Conservation (phyloP, 805 yeast species). For the Lachancea sp. region DNA sequence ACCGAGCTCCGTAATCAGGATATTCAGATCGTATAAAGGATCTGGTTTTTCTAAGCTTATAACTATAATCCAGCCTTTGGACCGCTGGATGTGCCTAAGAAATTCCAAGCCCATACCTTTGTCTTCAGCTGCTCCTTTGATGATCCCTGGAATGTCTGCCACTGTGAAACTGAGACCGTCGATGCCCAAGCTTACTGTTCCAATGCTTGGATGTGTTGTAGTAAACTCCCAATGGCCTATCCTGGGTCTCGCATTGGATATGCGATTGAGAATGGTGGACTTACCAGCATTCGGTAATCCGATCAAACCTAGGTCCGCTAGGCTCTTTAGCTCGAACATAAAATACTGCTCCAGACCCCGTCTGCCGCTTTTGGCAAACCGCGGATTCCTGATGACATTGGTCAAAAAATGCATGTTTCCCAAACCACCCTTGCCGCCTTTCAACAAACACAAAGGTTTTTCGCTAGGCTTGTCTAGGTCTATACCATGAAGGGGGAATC, state of each 20-base stretch:
- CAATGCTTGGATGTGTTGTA: slow-evolving; percentile 85
- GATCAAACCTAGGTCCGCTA: slow-evolving; percentile 91
- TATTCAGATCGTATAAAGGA: slow-evolving; percentile 60
- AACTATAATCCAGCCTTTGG: slow-evolving; percentile 85
- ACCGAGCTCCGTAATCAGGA: slow-evolving; percentile 58
- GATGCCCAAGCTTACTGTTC: slow-evolving; percentile 67
- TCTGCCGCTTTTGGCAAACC: slow-evolving; percentile 81
- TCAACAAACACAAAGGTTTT: slow-evolving; percentile 60
- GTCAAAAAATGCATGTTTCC: slow-evolving; percentile 96
- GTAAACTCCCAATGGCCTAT: slow-evolving; percentile 98
- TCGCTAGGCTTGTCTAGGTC: slow-evolving; percentile 59
- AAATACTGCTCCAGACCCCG: slow-evolving; percentile 58
- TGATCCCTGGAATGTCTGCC: slow-evolving; percentile 96
- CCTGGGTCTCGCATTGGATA: slow-evolving; percentile 81
- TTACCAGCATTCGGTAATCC: slow-evolving; percentile 98
- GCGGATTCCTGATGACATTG: slow-evolving; percentile 75
- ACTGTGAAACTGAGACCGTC: slow-evolving; percentile 72
- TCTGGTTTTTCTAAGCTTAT: slow-evolving; percentile 61
- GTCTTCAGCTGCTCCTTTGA: slow-evolving; percentile 77
- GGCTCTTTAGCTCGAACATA: slow-evolving; percentile 73
- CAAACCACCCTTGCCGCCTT: slow-evolving; percentile 91
- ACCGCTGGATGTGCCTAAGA: slow-evolving; percentile 84
- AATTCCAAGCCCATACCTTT: slow-evolving; percentile 93
- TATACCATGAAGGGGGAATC: slow-evolving; percentile 74
- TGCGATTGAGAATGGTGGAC: slow-evolving; percentile 78